Evolutionary conservation across 768 basidiomycete genomes (phyloP).

Genomic region (Tubosaeta brunneosetosa): DNA sequence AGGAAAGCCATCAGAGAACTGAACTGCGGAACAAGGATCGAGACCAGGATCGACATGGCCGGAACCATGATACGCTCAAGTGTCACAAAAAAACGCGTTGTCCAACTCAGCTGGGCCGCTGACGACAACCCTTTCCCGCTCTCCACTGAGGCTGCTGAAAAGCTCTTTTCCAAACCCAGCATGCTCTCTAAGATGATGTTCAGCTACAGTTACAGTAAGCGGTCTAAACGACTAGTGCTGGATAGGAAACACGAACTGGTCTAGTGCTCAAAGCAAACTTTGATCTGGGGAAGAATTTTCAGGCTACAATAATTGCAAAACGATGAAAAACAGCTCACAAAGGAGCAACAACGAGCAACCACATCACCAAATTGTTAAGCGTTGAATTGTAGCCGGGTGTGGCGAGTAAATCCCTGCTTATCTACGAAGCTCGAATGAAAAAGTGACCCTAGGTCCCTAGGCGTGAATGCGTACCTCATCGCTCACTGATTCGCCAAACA

Average conservation of each 20-base stretch:
- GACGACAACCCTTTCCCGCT: slow-evolving; percentile 21
- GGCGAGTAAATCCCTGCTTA: slow-evolving; percentile 75
- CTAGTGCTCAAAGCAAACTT: slow-evolving; percentile 85
- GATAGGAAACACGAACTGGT: slow-evolving; percentile 47
- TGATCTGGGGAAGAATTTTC: slow-evolving; percentile 42
- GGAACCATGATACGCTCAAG: slow-evolving; percentile 59
- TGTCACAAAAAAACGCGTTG: slow-evolving; percentile 40
- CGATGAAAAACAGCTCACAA: slow-evolving; percentile 37
- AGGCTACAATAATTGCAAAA: slow-evolving; percentile 7
- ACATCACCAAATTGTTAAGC: slow-evolving; percentile 72
- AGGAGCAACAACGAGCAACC: slow-evolving; percentile 81
- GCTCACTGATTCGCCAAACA: slow-evolving; percentile 80
- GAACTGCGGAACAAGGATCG: slow-evolving; percentile 77
- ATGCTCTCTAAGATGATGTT: slow-evolving; percentile 79
- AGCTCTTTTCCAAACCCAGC: slow-evolving; percentile 56
- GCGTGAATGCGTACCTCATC: slow-evolving; percentile 59
- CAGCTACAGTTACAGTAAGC: slow-evolving; percentile 41
- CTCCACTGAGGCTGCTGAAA: slow-evolving; percentile 17
- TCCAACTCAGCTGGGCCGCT: slow-evolving; percentile 1
- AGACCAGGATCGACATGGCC: slow-evolving; percentile 56
- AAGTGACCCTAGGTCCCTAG: background rate
- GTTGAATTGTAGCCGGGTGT: slow-evolving; percentile 66
- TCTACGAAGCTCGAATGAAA: slow-evolving; percentile 36
- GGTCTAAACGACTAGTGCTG: background rate
- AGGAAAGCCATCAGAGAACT: slow-evolving; percentile 84